phyloP scores from a whole-genome alignment of 306 rosid species.

The Cucurbita maxima region DNA sequence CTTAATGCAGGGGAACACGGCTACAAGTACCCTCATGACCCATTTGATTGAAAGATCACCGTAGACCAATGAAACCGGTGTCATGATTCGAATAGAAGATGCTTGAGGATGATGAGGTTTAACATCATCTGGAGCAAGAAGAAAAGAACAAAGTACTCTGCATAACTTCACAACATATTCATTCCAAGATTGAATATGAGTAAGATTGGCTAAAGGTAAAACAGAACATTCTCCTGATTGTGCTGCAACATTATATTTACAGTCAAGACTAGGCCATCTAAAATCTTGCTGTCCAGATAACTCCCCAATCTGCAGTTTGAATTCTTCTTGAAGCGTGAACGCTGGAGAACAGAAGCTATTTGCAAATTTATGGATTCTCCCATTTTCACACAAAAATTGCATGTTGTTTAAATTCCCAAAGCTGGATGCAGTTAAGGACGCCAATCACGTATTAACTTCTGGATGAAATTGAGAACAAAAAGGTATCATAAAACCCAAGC shows the following conservation, averaged over 20 bases:
- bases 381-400: conserved; percentile 89
- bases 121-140: conserved; percentile 42
- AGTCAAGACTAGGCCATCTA: conserved; percentile 22
- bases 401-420: conserved; percentile 62
- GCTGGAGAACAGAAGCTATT: conserved; percentile 93
- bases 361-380: conserved; percentile 88
- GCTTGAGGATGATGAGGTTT: conserved; percentile 33
- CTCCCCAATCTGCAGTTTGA: conserved; percentile 31
- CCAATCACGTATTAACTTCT: background rate
- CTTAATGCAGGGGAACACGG: conserved; percentile 74
- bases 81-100: conserved; percentile 42
- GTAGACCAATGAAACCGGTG: conserved; percentile 47
- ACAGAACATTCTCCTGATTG: conserved; percentile 23
- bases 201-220: conserved; percentile 23
- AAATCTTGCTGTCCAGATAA: conserved; percentile 22
- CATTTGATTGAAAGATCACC: conserved; percentile 68
- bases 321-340: conserved; percentile 78
- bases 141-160: conserved; percentile 78
- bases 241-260: conserved; percentile 19
- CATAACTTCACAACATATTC: conserved; percentile 55
- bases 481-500: conserved; percentile 3
- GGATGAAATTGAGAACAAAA: background rate
- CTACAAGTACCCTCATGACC: conserved; percentile 62
- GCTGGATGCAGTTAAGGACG: conserved; percentile 52
- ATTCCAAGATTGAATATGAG: conserved; percentile 51